Evolutionary conservation across 345 rosid genomes (phyloP), one percentile per base, ranked within the genome.

Genomic region (Psidium friedrichsthalianum): DNA sequence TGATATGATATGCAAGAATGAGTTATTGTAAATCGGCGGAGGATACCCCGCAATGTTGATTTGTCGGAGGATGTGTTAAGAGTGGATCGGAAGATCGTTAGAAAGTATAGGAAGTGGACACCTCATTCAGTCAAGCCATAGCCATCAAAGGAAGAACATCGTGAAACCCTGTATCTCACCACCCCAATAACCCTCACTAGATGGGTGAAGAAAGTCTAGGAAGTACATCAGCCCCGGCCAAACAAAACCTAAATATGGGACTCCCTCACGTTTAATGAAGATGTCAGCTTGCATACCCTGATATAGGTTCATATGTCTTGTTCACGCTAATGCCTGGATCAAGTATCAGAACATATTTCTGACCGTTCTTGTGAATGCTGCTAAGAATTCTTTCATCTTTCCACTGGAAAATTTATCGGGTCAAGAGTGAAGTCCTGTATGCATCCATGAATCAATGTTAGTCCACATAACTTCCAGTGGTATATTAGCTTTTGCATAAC

Each of bases 401-500:
- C 92, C 76, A 52, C 86, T 0, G 97, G 97, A 87, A 93, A 95
- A 86, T 94, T 92, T 47, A 91, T 59, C 1, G 96, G 96, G 56
- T 94, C 92, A 76, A 95, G 91, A 57, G 98, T 94, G 87, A 95
- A 95, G 86, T 90, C 96, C 92, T 93, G 51, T 81, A 90, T 7
- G 51, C 92, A 53, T 93, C 97, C 98, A 95, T 95, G 90, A 82
- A 86, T 94, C 98, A 55, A 95, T 95, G 82, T 95, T 97, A 0
- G 95, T 92, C 98, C 96, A 95, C 91, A 95, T 94, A 15, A 94
- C 97, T 83, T 95, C 98, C 21, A 95, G 93, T 56, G 96, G 96
- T 55, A 95, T 95, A 11, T 86, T 49, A 64, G 96, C 93, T 85
- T 92, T 92, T 74, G 94, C 94, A 89, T 95, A 94, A 51, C 94